A percentile compares a stretch with the other conserved stretches of the same genome.
Evolutionary conservation across 768 basidiomycete species (phyloP).

Genomic region (Pulveroboletus sp.): DNA sequence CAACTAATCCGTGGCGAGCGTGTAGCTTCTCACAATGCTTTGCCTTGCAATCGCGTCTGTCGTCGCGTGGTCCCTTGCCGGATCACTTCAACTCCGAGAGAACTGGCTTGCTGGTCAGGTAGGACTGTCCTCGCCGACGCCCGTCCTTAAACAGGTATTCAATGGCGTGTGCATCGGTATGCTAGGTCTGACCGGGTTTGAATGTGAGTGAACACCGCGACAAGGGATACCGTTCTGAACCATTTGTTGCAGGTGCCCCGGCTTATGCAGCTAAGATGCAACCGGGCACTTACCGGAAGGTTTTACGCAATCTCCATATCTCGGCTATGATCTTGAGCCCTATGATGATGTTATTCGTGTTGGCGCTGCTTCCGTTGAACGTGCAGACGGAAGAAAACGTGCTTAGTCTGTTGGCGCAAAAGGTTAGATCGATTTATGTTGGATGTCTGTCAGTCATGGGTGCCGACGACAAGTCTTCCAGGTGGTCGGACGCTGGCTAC

Average conservation of each 20-base stretch:
- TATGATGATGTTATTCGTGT: slow-evolving; percentile 52
- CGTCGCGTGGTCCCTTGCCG: slow-evolving; percentile 49
- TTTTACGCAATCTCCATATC: slow-evolving; percentile 61
- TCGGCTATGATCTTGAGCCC: slow-evolving; percentile 55
- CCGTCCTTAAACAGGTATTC: slow-evolving; percentile 47
- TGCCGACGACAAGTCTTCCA: slow-evolving; percentile 17
- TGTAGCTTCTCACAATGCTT: slow-evolving; percentile 52
- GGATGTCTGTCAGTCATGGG: background rate
- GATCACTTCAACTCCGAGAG: slow-evolving; percentile 41
- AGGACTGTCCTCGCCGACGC: slow-evolving; percentile 24
- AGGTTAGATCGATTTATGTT: slow-evolving; percentile 30
- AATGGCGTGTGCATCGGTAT: slow-evolving; percentile 67
- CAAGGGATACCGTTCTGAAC: background rate
- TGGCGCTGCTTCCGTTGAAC: slow-evolving; percentile 54
- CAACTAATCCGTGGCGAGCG: background rate
- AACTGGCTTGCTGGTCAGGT: slow-evolving; percentile 49
- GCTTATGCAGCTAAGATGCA: slow-evolving; percentile 62
- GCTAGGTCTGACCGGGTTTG: slow-evolving; percentile 68
- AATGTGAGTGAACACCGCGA: slow-evolving; percentile 38
- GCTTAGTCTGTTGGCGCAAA: slow-evolving; percentile 57
- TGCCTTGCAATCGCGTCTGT: slow-evolving; percentile 46
- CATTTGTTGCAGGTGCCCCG: slow-evolving; percentile 43
- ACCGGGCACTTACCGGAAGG: slow-evolving; percentile 48
- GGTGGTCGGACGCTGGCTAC: slow-evolving; percentile 58
- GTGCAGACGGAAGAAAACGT: slow-evolving; percentile 52